Base-by-base conservation (phyloP, 768 basidiomycete species). In the Pleurotus tuoliensis region DNA sequence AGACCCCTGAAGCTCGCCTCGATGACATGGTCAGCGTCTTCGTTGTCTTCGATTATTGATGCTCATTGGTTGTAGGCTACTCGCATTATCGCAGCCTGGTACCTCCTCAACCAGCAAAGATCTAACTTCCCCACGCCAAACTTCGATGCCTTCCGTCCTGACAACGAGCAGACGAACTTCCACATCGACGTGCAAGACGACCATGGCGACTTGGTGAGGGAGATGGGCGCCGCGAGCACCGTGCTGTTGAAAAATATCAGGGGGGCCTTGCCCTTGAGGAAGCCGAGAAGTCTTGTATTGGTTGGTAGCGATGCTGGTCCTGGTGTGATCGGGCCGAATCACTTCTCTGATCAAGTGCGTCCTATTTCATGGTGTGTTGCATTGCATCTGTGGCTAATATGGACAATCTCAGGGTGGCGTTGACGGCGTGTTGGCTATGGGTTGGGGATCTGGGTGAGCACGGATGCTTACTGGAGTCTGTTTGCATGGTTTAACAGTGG, bases 341-440 rank as follows among this genome's bases (percentile, higher is more conserved):
- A 83, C 52, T 91, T 83, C 52, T 16, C 70, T 6, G 87, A 92
- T 60, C 82, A 34, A 34, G 30, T 34, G 30, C 1, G 30, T 34
- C 30, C 0, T 34, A 9, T 11, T 30, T 34, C 9, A 34, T 34
- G 30, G 3, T 11, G 24, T 24, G 24, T 25, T 25, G 24, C 24
- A 25, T 25, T 1, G 5, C 0, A 25, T 25, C 5, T 25, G 24
- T 25, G 24, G 24, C 24, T 25, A 1, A 25, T 6, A 1, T 5
- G 24, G 24, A 25, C 30, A 3, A 34, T 34, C 11, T 34, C 30
- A 79, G 61, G 83, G 80, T 47, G 84, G 86, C 22, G 71, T 74
- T 27, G 81, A 79, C 47, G 92, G 92, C 8, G 77, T 88, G 15
- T 77, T 97, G 18, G 92, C 92, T 6, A 88, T 94, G 87, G 93